A percentile compares a stretch with the other conserved stretches of the same genome.
Evolutionary conservation across 441 rosid species (phyloP).

Genomic region (Daphne laureola): DNA sequence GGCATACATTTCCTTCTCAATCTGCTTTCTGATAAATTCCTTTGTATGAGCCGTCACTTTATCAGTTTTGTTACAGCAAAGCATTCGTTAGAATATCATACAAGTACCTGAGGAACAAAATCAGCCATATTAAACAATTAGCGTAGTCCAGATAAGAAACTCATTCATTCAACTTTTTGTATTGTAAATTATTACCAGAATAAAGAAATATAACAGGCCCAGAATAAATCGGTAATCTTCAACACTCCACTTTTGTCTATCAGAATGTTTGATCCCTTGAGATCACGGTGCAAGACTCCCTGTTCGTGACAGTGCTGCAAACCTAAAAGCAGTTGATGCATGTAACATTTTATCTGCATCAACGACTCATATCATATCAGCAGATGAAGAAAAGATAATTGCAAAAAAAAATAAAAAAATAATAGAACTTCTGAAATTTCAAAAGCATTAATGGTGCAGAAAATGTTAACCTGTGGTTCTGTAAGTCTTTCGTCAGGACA

Average conservation of each 20-base stretch:
- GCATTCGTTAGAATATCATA: slow-evolving; percentile 83
- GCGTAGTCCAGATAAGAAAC: no score
- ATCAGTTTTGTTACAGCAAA: slow-evolving; percentile 86
- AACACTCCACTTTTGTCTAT: slow-evolving; percentile 41
- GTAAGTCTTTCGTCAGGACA: slow-evolving; percentile 34
- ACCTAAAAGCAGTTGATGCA: slow-evolving; percentile 53
- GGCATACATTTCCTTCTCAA: slow-evolving; percentile 95
- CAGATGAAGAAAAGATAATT: background rate
- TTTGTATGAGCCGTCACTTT: slow-evolving; percentile 90
- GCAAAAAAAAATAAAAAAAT: no score
- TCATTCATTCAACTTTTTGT: no score
- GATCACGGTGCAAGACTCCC: slow-evolving; percentile 47
- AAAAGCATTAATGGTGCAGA: background rate
- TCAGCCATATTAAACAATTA: no score
- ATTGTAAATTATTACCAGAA: slow-evolving; percentile 7
- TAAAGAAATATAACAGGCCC: no score
- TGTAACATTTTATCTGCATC: slow-evolving; percentile 48
- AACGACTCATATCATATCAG: slow-evolving; percentile 10
- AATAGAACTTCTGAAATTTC: slow-evolving; percentile 1
- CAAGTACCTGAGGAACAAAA: slow-evolving; percentile 49
- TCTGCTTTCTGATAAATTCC: slow-evolving; percentile 82
- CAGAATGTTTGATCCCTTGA: slow-evolving; percentile 49
- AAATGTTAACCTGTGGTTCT: slow-evolving; percentile 33
- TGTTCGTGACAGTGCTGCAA: slow-evolving; percentile 48
- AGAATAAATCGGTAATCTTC: slow-evolving; percentile 57